These are phyloP conservation scores for Knufia fluminis DNA, from an alignment of 2,329 filamentous ascomycete genomes.

Conservation along the genomic window DNA sequence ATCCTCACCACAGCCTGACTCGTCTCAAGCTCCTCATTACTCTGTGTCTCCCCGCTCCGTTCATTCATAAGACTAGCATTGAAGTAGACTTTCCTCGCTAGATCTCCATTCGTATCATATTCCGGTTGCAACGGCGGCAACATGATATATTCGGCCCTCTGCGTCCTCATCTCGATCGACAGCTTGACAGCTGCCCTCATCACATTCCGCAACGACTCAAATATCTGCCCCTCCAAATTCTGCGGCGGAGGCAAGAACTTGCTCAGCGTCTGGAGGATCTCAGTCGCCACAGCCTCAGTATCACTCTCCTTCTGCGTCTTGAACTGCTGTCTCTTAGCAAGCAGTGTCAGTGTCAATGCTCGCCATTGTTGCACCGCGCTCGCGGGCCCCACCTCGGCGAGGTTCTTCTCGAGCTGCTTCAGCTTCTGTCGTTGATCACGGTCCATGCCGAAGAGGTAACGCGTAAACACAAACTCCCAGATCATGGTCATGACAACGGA, in stretches of 20 bases:
- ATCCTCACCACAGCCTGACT: constrained; percentile 72
- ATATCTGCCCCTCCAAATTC: constrained; percentile 69
- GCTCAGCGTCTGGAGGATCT: constrained; percentile 74
- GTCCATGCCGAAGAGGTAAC: constrained; percentile 98
- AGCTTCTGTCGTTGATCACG: constrained; percentile 95
- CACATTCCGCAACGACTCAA: constrained; percentile 76
- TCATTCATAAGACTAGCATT: constrained; percentile 94
- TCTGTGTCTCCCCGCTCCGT: constrained; percentile 59
- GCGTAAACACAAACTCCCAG: constrained; percentile 96
- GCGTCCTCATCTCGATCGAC: constrained; percentile 93
- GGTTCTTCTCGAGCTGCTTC: constrained; percentile 85
- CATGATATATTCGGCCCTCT: constrained; percentile 97
- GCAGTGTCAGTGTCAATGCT: constrained; percentile 82
- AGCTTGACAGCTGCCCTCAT: constrained; percentile 81
- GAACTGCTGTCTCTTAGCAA: constrained; percentile 73
- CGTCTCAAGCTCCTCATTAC: constrained; percentile 72
- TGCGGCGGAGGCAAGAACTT: constrained; percentile 78
- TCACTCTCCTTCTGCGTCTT: constrained; percentile 74
- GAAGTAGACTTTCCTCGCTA: constrained; percentile 79
- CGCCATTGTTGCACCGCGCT: constrained; percentile 96
- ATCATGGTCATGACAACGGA: constrained; percentile 98
- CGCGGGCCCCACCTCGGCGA: constrained; percentile 76
- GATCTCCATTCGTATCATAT: constrained; percentile 86
- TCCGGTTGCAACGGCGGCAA: constrained; percentile 88
- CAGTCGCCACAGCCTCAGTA: constrained; percentile 90